A percentile compares a stretch with the other conserved stretches of the same genome.
These are phyloP conservation scores for Fusarium penzigii DNA, from an alignment of 2,329 filamentous ascomycete species.

Conservation along the genomic window DNA sequence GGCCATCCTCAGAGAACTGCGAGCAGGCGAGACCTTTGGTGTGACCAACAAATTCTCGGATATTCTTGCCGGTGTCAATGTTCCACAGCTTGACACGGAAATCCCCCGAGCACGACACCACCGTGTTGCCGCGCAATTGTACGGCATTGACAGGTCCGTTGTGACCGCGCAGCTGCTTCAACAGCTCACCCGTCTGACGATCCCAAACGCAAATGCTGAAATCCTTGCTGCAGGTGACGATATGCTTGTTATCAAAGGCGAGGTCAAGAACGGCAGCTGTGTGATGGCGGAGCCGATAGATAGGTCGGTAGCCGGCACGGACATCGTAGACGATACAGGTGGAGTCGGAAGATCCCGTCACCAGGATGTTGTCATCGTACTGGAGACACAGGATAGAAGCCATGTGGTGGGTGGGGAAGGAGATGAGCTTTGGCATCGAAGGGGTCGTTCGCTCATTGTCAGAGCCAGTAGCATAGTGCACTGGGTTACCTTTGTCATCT, in stretches of 20 bases:
- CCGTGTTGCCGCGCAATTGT: conserved; percentile 87
- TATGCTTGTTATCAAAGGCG: conserved; percentile 87
- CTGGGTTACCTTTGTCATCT: conserved; percentile 51
- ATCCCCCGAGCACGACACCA: conserved; percentile 93
- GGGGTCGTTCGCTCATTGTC: conserved; percentile 48
- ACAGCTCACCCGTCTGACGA: conserved; percentile 70
- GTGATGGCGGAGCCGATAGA: conserved; percentile 77
- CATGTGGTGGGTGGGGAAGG: conserved; percentile 71
- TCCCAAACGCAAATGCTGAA: conserved; percentile 94
- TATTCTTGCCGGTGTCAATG: conserved; percentile 80
- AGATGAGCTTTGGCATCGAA: conserved; percentile 56
- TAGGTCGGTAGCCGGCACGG: conserved; percentile 73
- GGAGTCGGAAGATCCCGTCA: conserved; percentile 91
- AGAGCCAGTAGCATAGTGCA: conserved; percentile 57
- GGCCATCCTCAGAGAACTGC: conserved; percentile 94
- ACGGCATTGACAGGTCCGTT: conserved; percentile 94
- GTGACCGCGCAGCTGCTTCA: conserved; percentile 83
- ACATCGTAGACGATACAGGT: conserved; percentile 92
- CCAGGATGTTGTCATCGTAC: conserved; percentile 89
- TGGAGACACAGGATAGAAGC: conserved; percentile 94
- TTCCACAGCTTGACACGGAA: conserved; percentile 96
- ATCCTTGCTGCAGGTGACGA: conserved; percentile 97
- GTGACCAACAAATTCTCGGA: conserved; percentile 87
- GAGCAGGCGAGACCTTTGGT: conserved; percentile 94
- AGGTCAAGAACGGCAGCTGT: conserved; percentile 89